A percentile compares a stretch with the other conserved stretches of the same genome.
Conservation (phyloP, 2,329 filamentous ascomycete species). For the Chaetomium globosum region DNA sequence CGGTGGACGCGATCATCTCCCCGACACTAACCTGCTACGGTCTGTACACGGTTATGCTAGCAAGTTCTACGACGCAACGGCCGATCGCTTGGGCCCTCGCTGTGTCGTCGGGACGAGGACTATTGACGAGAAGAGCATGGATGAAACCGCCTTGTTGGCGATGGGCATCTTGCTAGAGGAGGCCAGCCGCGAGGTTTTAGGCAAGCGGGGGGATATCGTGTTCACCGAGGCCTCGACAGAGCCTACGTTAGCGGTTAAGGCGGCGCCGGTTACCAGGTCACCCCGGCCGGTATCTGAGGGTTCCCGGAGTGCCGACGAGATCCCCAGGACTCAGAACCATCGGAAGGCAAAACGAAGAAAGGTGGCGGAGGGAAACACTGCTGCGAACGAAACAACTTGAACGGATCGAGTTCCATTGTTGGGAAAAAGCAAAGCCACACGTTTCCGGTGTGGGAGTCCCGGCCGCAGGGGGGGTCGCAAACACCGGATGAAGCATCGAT, state of each 20-base stretch:
- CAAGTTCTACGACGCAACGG: conserved; percentile 61
- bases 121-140: conserved; percentile 65
- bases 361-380: conserved; percentile 11
- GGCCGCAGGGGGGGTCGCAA: too few species aligned
- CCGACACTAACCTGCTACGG: conserved; percentile 70
- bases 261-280: neutral
- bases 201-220: conserved; percentile 67
- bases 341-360: conserved; percentile 22
- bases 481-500: neutral
- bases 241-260: conserved; percentile 26
- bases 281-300: neutral
- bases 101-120: conserved; percentile 37
- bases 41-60: conserved; percentile 69
- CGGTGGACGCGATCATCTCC: conserved; percentile 55
- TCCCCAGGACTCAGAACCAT: neutral
- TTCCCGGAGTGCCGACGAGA: neutral
- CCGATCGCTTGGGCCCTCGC: conserved; percentile 21
- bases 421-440: conserved; percentile 19
- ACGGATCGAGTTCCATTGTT: neutral
- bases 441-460: neutral
- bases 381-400: neutral
- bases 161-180: conserved; percentile 77
- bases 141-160: conserved; percentile 76
- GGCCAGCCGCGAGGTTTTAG: conserved; percentile 61
- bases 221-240: conserved; percentile 62